phyloP scores from a whole-genome alignment of 805 yeast species.

The Candida endomychidarum region DNA sequence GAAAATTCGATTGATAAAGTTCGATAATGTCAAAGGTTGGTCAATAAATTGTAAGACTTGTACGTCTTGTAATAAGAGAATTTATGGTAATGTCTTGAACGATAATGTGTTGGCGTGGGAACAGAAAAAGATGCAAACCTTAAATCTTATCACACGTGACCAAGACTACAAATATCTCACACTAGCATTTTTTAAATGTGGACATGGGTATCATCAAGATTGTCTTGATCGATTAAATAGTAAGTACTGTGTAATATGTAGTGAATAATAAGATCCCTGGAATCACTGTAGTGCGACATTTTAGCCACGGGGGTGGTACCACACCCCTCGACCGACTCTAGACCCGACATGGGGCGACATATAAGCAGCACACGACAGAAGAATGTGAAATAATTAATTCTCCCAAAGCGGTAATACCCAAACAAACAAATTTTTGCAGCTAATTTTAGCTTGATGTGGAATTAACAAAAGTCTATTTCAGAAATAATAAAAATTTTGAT shows the following conservation, averaged over 20 bases:
- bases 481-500: background rate
- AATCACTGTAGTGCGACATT: no score
- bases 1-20: slow-evolving; percentile 44
- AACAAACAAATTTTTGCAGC: slow-evolving; percentile 11
- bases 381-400: background rate
- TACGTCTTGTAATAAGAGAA: slow-evolving; percentile 69
- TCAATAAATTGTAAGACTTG: slow-evolving; percentile 49
- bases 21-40: slow-evolving; percentile 61
- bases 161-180: slow-evolving; percentile 24
- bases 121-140: slow-evolving; percentile 24
- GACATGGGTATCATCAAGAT: slow-evolving; percentile 61
- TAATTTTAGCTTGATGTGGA: slow-evolving; percentile 8
- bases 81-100: slow-evolving; percentile 66
- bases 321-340: no score
- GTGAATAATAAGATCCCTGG: no score
- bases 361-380: background rate
- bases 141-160: slow-evolving; percentile 3
- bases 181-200: slow-evolving; percentile 59
- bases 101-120: slow-evolving; percentile 60
- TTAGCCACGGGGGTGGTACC: no score
- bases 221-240: slow-evolving; percentile 51
- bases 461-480: background rate
- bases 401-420: slow-evolving; percentile 10
- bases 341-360: no score
- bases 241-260: slow-evolving; percentile 21